Evolutionary conservation across 441 rosid species (phyloP).

Genomic region (Adansonia gregorii): DNA sequence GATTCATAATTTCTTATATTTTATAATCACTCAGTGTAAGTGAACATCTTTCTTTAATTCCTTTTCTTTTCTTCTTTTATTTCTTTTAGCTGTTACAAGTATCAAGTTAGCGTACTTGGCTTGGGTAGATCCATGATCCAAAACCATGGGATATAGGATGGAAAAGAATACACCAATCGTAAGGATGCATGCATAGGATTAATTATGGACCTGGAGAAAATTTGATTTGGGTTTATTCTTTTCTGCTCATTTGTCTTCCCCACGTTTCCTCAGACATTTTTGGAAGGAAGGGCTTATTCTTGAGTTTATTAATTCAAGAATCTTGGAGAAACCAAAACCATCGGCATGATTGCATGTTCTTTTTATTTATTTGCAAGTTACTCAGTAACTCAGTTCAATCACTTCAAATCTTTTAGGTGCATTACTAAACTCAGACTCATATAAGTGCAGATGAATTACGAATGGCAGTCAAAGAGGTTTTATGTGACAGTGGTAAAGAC

Average conservation of each 20-base stretch:
- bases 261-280: background rate
- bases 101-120: slow-evolving; percentile 1
- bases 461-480: slow-evolving; percentile 85
- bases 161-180: background rate
- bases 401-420: background rate
- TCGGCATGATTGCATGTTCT: background rate
- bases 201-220: background rate
- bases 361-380: background rate
- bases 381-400: background rate
- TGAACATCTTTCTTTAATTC: background rate
- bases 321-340: slow-evolving; percentile 4
- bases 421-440: slow-evolving; percentile 13
- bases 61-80: background rate
- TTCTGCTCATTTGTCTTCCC: background rate
- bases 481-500: slow-evolving; percentile 65
- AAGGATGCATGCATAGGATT: background rate
- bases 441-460: slow-evolving; percentile 66
- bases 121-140: background rate
- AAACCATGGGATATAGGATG: background rate
- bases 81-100: background rate
- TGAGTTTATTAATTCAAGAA: background rate
- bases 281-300: background rate
- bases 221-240: background rate
- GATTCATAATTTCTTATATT: background rate
- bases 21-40: background rate